A percentile compares a stretch with the other conserved stretches of the same genome.
Evolutionary conservation across 768 basidiomycete species (phyloP).

Genomic region (Amanita brunnescens): DNA sequence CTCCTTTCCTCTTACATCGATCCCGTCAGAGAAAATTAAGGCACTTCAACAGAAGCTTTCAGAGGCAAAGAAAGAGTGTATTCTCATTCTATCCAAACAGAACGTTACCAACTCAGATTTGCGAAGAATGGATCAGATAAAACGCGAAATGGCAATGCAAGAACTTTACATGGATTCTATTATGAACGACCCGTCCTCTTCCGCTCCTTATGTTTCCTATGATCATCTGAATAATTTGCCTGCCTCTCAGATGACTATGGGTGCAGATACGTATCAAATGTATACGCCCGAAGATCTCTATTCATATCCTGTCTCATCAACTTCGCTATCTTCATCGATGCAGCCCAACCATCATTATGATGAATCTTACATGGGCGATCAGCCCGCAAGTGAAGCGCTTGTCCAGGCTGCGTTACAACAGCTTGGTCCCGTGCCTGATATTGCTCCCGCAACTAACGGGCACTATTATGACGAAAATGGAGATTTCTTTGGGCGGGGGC

Average conservation of each 20-base stretch:
- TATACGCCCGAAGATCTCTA: background rate
- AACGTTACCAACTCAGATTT: background rate
- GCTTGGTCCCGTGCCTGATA: background rate
- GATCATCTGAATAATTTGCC: background rate
- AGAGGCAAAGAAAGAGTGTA: background rate
- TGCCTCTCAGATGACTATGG: background rate
- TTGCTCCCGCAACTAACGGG: conserved; percentile 9
- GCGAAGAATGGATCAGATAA: background rate
- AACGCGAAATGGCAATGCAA: background rate
- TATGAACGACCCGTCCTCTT: background rate
- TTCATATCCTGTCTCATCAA: background rate
- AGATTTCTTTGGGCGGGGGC: conserved; percentile 29
- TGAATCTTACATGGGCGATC: background rate
- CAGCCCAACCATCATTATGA: background rate
- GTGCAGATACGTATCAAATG: background rate
- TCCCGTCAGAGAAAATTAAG: background rate
- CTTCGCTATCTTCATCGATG: background rate
- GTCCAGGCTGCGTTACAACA: background rate
- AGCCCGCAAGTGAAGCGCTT: background rate
- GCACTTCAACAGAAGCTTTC: background rate
- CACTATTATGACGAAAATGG: conserved; percentile 14
- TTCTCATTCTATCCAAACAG: background rate
- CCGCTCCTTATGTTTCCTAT: background rate
- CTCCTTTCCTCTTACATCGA: background rate
- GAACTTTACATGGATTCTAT: background rate